phyloP scores from a whole-genome alignment of 2,329 filamentous ascomycete species.

The Venturiaceae sp. region DNA sequence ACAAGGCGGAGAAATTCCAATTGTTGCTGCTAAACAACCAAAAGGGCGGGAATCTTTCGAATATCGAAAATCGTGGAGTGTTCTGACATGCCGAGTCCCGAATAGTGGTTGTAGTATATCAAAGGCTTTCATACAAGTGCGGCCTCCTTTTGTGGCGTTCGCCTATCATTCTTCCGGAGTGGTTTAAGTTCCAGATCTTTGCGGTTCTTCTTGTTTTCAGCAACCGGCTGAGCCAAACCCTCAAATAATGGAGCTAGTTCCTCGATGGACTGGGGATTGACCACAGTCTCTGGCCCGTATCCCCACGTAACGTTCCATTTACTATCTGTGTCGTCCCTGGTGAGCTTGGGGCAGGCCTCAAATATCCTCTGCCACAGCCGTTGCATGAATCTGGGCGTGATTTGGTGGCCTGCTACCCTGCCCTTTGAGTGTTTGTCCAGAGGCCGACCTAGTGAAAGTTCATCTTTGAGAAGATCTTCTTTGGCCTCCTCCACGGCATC shows the following conservation, averaged over 20 bases:
- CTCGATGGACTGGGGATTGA: background rate
- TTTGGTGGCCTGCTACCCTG: conserved; percentile 20
- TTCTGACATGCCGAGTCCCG: too few relatives aligned
- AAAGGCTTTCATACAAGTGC: too few relatives aligned
- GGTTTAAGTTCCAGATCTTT: background rate
- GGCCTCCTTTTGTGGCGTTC: background rate
- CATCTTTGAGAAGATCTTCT: conserved; percentile 16
- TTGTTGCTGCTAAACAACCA: too few relatives aligned
- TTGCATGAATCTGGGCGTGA: conserved; percentile 35
- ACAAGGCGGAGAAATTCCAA: too few relatives aligned
- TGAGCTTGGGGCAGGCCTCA: background rate
- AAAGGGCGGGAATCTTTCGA: too few relatives aligned
- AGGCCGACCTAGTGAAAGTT: conserved; percentile 17
- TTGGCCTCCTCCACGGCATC: conserved; percentile 7
- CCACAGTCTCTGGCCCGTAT: background rate
- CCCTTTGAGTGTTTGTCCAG: conserved; percentile 10
- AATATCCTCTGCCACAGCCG: conserved; percentile 26
- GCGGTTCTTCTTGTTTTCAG: background rate
- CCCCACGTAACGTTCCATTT: conserved; percentile 4
- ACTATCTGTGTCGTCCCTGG: background rate
- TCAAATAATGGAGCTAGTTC: background rate
- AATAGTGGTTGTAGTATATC: too few relatives aligned
- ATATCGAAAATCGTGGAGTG: too few relatives aligned
- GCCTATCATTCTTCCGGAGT: background rate
- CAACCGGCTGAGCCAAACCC: background rate